These are phyloP conservation scores for Sungouiella thailandica DNA, from an alignment of 805 yeast species.

Conservation along the genomic window DNA sequence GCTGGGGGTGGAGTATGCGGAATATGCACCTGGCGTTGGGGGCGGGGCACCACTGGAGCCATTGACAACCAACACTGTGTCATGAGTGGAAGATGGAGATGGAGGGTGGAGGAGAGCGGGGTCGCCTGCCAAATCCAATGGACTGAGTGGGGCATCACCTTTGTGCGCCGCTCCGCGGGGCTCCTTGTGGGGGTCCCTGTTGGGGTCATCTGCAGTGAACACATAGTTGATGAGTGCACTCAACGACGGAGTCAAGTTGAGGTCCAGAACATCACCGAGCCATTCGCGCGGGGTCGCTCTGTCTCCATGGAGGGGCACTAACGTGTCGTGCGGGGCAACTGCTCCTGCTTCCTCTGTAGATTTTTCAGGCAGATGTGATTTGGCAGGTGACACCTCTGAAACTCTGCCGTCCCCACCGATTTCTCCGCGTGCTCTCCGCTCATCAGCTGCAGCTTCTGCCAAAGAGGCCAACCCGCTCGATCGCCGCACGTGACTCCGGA, in stretches of 20 bases:
- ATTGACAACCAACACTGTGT: no score
- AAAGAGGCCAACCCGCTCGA: slow-evolving; percentile 23
- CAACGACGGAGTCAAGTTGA: slow-evolving; percentile 33
- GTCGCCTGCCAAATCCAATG: slow-evolving; percentile 12
- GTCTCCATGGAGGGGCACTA: background rate
- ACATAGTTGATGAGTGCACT: slow-evolving; percentile 35
- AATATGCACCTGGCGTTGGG: background rate
- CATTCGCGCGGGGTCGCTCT: slow-evolving; percentile 7
- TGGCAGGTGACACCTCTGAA: background rate
- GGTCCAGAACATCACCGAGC: slow-evolving; percentile 11
- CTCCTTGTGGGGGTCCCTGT: no score
- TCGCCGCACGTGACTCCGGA: slow-evolving; percentile 12
- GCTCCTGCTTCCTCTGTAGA: background rate
- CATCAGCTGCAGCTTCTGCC: slow-evolving; percentile 34
- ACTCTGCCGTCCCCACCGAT: no score
- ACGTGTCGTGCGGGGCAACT: no score
- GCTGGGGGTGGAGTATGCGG: background rate
- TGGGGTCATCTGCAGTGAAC: slow-evolving; percentile 22
- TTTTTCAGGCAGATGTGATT: background rate
- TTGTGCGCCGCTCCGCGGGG: no score
- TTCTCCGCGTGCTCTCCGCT: slow-evolving; percentile 6
- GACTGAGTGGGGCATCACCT: slow-evolving; percentile 19
- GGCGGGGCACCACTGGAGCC: slow-evolving; percentile 1
- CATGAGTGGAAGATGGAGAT: no score
- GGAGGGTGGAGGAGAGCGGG: no score